Conservation (phyloP, 371 early-diverging fungal genomes). For the Rhizopus stolonifer region DNA sequence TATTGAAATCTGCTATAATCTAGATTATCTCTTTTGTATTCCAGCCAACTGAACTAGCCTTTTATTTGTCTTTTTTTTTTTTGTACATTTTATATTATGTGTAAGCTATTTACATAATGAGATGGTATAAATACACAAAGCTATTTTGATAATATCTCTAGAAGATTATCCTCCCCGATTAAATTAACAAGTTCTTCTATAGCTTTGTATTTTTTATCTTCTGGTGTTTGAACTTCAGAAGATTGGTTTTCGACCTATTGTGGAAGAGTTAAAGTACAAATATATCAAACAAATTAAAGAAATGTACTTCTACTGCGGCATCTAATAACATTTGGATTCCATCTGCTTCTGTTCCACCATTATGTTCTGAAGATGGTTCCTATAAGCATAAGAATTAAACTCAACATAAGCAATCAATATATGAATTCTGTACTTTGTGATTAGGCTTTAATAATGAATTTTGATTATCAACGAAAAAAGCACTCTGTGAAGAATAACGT, state of each 20-base stretch:
- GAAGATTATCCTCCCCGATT: constrained; percentile 6
- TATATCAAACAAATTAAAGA: too few species aligned
- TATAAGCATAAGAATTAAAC: neutral
- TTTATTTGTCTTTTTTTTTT: too few species aligned
- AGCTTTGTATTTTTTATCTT: constrained; percentile 6
- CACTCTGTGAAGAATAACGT: neutral
- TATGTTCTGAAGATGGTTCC: neutral
- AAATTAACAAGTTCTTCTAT: constrained; percentile 10
- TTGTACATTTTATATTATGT: neutral
- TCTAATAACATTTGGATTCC: constrained; percentile 21
- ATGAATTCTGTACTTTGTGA: neutral
- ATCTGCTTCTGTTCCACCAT: neutral
- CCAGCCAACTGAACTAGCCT: too few species aligned
- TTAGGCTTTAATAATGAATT: neutral
- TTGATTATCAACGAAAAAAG: neutral
- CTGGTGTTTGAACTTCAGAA: neutral
- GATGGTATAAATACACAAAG: neutral
- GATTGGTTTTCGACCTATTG: neutral
- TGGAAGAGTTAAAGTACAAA: neutral
- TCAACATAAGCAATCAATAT: neutral
- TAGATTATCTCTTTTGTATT: too few species aligned
- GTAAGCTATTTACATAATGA: neutral
- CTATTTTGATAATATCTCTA: constrained; percentile 7
- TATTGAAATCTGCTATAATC: too few species aligned
- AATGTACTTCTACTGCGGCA: constrained; percentile 15